Percentiles rank a stretch among this genome's conserved stretches.
Conservation (phyloP, 768 basidiomycete species). For the Auriscalpium orientale region DNA sequence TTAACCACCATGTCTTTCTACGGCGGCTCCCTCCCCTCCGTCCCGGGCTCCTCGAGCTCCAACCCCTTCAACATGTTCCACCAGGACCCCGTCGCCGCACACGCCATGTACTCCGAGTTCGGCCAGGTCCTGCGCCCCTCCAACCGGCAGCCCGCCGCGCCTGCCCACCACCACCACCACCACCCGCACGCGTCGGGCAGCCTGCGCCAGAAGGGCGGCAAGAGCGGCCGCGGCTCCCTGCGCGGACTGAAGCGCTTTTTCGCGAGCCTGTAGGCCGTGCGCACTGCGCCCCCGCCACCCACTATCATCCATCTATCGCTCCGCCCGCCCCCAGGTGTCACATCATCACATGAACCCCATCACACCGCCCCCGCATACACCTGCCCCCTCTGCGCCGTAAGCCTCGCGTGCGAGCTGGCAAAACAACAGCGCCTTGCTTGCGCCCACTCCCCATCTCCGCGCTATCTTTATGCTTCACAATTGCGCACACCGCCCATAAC, state of each 20-base stretch:
- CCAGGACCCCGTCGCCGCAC: conserved; percentile 10
- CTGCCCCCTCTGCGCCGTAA: too few relatives aligned
- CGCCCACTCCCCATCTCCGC: too few relatives aligned
- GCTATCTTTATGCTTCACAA: too few relatives aligned
- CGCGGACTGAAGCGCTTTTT: background rate
- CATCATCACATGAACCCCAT: background rate
- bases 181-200: background rate
- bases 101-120: conserved; percentile 4
- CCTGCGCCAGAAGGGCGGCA: background rate
- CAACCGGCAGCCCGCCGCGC: background rate
- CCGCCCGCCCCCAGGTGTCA: too few relatives aligned
- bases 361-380: background rate
- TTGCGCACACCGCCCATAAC: too few relatives aligned
- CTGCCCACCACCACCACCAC: background rate
- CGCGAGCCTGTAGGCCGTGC: too few relatives aligned
- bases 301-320: too few relatives aligned
- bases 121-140: conserved; percentile 2
- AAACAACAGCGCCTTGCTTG: too few relatives aligned
- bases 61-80: conserved; percentile 10
- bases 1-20: background rate
- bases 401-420: too few relatives aligned
- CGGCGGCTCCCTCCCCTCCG: background rate
- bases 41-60: conserved; percentile 6
- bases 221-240: background rate
- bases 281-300: too few relatives aligned